These are phyloP conservation scores for Neltuma alba DNA, from an alignment of 306 rosid species.

Conservation along the genomic window DNA sequence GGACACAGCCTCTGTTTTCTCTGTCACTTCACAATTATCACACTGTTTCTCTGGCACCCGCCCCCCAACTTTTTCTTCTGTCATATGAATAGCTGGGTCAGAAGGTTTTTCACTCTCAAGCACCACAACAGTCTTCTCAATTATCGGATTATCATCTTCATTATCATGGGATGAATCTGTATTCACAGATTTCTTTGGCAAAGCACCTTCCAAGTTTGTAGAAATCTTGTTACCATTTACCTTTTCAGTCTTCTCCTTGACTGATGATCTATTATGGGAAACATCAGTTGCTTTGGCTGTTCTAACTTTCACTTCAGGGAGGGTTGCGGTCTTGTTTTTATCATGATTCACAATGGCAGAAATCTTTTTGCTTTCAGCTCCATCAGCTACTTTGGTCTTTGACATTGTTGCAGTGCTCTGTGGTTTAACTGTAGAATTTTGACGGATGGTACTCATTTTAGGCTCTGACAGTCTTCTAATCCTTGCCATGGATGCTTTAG, in stretches of 20 bases:
- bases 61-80: slow-evolving; percentile 41
- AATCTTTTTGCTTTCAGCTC: slow-evolving; percentile 72
- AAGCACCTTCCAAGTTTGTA: slow-evolving; percentile 47
- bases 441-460: slow-evolving; percentile 59
- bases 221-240: slow-evolving; percentile 49
- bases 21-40: slow-evolving; percentile 38
- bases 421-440: slow-evolving; percentile 55
- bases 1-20: slow-evolving; percentile 48
- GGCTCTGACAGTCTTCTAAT: slow-evolving; percentile 96
- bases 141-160: slow-evolving; percentile 67
- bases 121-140: slow-evolving; percentile 87
- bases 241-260: slow-evolving; percentile 56
- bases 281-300: slow-evolving; percentile 63
- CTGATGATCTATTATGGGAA: slow-evolving; percentile 49
- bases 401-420: slow-evolving; percentile 42
- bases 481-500: slow-evolving; percentile 76
- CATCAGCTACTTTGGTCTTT: slow-evolving; percentile 60
- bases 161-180: slow-evolving; percentile 49
- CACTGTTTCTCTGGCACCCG: slow-evolving; percentile 31
- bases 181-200: slow-evolving; percentile 46
- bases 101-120: slow-evolving; percentile 69
- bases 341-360: slow-evolving; percentile 83
- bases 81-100: slow-evolving; percentile 37
- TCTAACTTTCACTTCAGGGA: slow-evolving; percentile 90
- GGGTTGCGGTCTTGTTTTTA: slow-evolving; percentile 83